Conservation (phyloP, 176 grass and related monocot genomes). For the Lolium multiflorum region DNA sequence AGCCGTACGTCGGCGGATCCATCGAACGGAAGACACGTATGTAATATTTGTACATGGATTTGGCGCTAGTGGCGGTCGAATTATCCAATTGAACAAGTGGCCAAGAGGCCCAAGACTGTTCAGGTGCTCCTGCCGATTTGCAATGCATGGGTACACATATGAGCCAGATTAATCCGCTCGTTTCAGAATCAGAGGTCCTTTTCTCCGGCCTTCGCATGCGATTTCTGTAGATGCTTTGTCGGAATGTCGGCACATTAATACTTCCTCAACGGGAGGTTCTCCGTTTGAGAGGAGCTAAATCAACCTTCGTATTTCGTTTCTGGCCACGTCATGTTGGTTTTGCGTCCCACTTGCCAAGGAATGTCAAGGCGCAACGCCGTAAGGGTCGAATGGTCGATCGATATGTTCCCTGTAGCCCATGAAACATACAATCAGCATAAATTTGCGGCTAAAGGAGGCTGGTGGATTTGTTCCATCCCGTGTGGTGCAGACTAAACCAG, state of each 20-base stretch:
- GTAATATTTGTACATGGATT: neutral
- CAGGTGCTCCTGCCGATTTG: neutral
- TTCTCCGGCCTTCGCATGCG: neutral
- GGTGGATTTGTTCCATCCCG: too few species aligned
- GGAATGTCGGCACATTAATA: slow-evolving; percentile 7
- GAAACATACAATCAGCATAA: too few species aligned
- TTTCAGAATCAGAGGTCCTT: neutral
- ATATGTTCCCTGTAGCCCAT: too few species aligned
- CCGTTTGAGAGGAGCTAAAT: too few species aligned
- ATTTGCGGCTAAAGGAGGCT: too few species aligned
- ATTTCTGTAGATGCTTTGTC: slow-evolving; percentile 25
- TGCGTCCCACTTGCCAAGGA: too few species aligned
- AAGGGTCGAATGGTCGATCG: too few species aligned
- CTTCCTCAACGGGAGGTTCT: neutral
- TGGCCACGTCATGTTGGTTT: too few species aligned
- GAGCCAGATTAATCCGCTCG: neutral
- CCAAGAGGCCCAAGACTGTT: neutral
- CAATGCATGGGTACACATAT: neutral
- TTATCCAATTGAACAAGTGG: slow-evolving; percentile 3
- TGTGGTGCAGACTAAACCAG: too few species aligned
- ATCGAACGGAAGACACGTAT: neutral
- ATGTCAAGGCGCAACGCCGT: too few species aligned
- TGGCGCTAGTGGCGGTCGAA: neutral
- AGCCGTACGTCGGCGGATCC: neutral
- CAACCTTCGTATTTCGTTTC: too few species aligned